phyloP scores from a whole-genome alignment of 2,329 filamentous ascomycete species.

The Botrytis hyacinthi region DNA sequence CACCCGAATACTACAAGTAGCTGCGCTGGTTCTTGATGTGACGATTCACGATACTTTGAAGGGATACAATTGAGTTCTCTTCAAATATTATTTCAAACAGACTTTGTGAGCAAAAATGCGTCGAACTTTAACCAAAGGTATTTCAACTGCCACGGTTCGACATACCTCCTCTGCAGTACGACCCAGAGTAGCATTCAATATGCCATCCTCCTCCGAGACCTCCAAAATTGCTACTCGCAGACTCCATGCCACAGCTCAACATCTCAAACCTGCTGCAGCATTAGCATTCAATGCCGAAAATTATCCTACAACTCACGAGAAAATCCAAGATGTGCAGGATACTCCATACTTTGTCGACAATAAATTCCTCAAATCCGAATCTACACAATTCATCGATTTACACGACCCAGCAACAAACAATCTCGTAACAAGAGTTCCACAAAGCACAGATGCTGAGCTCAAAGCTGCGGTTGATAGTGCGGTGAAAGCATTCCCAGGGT shows the following conservation, averaged over 20 bases:
- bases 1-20: conserved; percentile 1
- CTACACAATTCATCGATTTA: conserved; percentile 73
- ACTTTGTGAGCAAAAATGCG: conserved; percentile 32
- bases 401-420: conserved; percentile 84
- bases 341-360: conserved; percentile 84
- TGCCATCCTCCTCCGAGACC: conserved; percentile 30
- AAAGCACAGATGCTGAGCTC: conserved; percentile 76
- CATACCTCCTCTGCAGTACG: conserved; percentile 29
- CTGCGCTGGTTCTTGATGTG: not conserved
- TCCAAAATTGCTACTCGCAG: conserved; percentile 47
- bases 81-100: not conserved
- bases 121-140: conserved; percentile 34
- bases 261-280: conserved; percentile 53
- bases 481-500: conserved; percentile 70
- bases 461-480: conserved; percentile 73
- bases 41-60: not conserved
- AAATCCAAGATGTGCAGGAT: conserved; percentile 63
- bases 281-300: conserved; percentile 55
- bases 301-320: conserved; percentile 71
- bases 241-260: conserved; percentile 56
- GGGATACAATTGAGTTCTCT: not conserved
- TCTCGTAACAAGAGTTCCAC: conserved; percentile 77
- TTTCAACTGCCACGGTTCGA: conserved; percentile 30
- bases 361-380: conserved; percentile 65
- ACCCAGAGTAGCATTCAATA: conserved; percentile 29